These are phyloP conservation scores for Globisporangium canariense DNA, from an alignment of 352 stramenopile species.

Conservation along the genomic window DNA sequence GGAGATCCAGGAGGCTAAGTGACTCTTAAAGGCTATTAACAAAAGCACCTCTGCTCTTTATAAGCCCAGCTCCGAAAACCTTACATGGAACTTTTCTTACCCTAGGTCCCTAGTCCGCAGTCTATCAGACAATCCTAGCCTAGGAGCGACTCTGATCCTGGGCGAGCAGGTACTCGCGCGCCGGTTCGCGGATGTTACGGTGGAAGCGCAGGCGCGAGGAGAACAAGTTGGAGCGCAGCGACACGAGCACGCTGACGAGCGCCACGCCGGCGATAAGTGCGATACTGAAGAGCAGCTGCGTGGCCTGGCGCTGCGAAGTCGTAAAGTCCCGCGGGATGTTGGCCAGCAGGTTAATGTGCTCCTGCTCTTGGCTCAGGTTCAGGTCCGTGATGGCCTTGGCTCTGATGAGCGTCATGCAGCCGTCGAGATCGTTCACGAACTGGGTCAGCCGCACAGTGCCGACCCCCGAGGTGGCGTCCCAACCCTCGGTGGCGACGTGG, in stretches of 20 bases:
- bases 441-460: conserved; percentile 46
- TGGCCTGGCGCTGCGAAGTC: conserved; percentile 20
- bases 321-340: conserved; percentile 19
- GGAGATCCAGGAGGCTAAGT: conserved; percentile 28
- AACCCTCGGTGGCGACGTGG: conserved; percentile 46
- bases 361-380: neutral
- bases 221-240: conserved; percentile 41
- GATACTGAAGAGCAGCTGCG: conserved; percentile 27
- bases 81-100: neutral
- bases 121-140: neutral
- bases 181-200: conserved; percentile 35
- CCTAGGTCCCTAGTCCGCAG: neutral
- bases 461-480: conserved; percentile 67
- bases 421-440: conserved; percentile 37
- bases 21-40: neutral
- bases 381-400: neutral
- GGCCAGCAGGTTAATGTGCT: conserved; percentile 11
- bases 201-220: conserved; percentile 26
- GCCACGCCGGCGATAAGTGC: conserved; percentile 32
- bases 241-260: conserved; percentile 31
- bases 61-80: neutral
- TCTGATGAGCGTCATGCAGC: conserved; percentile 30
- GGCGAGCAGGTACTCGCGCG: conserved; percentile 53
- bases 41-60: neutral
- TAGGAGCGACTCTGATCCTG: conserved; percentile 15